These are phyloP conservation scores for Adansonia rubrostipa DNA, from an alignment of 441 rosid genomes.

Conservation along the genomic window DNA sequence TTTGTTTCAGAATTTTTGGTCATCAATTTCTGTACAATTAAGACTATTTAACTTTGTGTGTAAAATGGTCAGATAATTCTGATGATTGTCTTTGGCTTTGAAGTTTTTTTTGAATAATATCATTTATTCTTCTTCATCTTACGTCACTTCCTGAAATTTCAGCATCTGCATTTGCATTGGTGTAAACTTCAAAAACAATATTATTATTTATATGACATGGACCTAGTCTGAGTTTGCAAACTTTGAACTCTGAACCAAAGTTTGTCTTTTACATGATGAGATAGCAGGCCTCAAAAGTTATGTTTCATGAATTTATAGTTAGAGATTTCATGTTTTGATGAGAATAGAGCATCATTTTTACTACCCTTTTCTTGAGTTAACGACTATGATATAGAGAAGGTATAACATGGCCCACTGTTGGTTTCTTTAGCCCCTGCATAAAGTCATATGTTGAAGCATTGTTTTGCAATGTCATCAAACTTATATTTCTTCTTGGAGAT, in stretches of 20 bases:
- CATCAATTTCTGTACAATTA: not conserved
- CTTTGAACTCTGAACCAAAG: conserved; percentile 11
- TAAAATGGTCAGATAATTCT: not conserved
- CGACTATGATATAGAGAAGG: not conserved
- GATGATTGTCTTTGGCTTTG: not conserved
- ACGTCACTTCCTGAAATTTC: not conserved
- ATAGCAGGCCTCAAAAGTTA: conserved; percentile 10
- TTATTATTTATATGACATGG: not conserved
- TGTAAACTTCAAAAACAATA: not conserved
- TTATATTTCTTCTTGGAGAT: conserved; percentile 8
- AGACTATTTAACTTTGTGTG: conserved; percentile 6
- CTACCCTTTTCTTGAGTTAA: conserved; percentile 14
- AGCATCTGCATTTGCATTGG: not conserved
- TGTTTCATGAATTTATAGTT: not conserved
- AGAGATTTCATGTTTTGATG: not conserved
- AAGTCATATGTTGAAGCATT: not conserved
- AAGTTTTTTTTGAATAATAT: not conserved
- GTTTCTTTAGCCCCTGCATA: not conserved
- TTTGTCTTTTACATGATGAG: conserved; percentile 3
- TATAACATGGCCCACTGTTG: not conserved
- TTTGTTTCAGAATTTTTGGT: conserved; percentile 5
- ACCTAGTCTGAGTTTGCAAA: conserved; percentile 17
- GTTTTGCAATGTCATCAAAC: not conserved
- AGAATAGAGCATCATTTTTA: not conserved
- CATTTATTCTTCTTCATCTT: not conserved